Conservation (phyloP, 805 yeast genomes). For the Cyberlindnera americana region DNA sequence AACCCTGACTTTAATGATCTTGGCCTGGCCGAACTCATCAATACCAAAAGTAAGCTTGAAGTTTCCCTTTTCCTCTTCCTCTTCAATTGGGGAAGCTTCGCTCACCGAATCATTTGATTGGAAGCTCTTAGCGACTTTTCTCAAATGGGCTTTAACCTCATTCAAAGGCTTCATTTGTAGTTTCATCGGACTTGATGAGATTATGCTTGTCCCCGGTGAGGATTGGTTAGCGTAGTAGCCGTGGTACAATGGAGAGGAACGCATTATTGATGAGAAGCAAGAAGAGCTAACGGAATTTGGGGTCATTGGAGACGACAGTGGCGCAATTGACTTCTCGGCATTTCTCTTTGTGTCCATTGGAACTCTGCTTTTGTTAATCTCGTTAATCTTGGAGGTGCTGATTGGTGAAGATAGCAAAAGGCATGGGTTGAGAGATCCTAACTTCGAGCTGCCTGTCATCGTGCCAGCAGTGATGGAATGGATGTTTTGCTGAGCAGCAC, state of each 20-base stretch:
- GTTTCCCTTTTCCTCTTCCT: background rate
- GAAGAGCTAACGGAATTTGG: constrained; percentile 24
- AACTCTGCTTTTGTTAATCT: constrained; percentile 15
- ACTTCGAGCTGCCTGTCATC: background rate
- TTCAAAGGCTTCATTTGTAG: constrained; percentile 25
- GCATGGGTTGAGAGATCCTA: constrained; percentile 24
- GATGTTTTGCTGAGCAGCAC: constrained; percentile 23
- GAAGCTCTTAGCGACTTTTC: constrained; percentile 1
- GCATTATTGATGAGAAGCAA: constrained; percentile 29
- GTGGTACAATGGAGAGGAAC: constrained; percentile 29
- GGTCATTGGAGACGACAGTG: constrained; percentile 25
- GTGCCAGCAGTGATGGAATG: constrained; percentile 16
- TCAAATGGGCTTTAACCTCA: constrained; percentile 12
- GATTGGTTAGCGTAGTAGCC: constrained; percentile 26
- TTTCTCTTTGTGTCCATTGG: constrained; percentile 5
- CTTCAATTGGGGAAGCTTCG: too few species aligned
- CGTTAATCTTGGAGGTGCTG: constrained; percentile 14
- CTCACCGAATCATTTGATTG: background rate
- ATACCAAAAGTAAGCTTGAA: constrained; percentile 20
- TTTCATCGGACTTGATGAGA: constrained; percentile 25
- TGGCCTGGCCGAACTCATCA: constrained; percentile 28
- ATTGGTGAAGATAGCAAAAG: constrained; percentile 28
- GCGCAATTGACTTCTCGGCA: background rate
- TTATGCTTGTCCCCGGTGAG: constrained; percentile 20
- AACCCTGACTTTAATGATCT: constrained; percentile 16